Evolutionary conservation across 768 basidiomycete species (phyloP).

Genomic region (Macrocybe gigantea): DNA sequence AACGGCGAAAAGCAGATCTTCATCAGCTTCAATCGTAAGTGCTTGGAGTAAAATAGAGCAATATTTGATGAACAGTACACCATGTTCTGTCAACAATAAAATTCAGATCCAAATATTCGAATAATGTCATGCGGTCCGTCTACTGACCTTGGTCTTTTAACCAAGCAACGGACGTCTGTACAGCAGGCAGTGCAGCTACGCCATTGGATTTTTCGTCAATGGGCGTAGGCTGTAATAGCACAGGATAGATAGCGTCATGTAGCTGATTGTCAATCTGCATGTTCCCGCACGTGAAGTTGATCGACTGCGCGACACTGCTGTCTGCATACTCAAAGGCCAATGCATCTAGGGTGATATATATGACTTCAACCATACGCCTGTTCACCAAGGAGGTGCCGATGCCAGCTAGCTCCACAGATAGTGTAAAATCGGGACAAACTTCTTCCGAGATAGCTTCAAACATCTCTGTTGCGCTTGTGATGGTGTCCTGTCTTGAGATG

Average conservation of each 20-base stretch:
- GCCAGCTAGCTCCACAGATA: constrained; percentile 78
- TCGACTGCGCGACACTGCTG: constrained; percentile 71
- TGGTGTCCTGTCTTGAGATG: constrained; percentile 60
- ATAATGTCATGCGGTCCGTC: too few species aligned
- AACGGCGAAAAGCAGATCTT: constrained; percentile 89
- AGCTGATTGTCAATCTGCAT: constrained; percentile 97
- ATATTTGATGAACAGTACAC: constrained; percentile 97
- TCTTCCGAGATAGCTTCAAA: constrained; percentile 87
- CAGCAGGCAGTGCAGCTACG: constrained; percentile 79
- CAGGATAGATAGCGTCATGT: constrained; percentile 92
- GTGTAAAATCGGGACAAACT: constrained; percentile 52
- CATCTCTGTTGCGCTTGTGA: constrained; percentile 62
- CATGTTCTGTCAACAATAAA: constrained; percentile 62
- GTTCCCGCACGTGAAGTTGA: constrained; percentile 77
- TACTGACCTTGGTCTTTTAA: constrained; percentile 85
- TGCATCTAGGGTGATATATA: constrained; percentile 76
- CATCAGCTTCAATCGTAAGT: constrained; percentile 93
- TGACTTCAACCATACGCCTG: constrained; percentile 78
- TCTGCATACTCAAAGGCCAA: constrained; percentile 83
- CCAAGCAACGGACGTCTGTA: constrained; percentile 84
- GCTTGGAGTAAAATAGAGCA: constrained; percentile 92
- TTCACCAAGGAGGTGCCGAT: constrained; percentile 92
- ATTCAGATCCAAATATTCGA: not conserved
- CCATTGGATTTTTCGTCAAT: constrained; percentile 70
- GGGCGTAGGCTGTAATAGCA: constrained; percentile 91